Percentiles rank a stretch among this genome's conserved stretches.
Conservation (phyloP, 768 basidiomycete genomes). For the Bullera alba region DNA sequence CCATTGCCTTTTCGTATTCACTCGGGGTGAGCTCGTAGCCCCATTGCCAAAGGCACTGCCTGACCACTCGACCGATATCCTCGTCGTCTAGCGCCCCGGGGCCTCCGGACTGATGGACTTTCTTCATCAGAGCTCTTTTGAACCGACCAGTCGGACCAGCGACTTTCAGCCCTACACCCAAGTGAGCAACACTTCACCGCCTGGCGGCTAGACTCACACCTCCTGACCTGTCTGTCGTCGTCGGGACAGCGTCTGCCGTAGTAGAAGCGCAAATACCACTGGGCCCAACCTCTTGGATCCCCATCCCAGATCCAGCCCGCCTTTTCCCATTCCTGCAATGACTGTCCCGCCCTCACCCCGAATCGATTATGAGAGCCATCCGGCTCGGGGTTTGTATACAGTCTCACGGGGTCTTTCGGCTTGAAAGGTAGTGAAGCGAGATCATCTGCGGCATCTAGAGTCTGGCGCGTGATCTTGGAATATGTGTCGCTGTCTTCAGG, state of each 20-base stretch:
- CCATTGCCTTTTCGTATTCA: conserved; percentile 33
- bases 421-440: conserved; percentile 24
- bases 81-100: conserved; percentile 27
- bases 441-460: conserved; percentile 15
- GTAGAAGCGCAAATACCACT: conserved; percentile 45
- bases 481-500: conserved; percentile 29
- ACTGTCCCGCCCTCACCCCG: conserved; percentile 35
- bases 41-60: conserved; percentile 46
- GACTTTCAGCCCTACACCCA: conserved; percentile 37
- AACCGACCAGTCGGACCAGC: conserved; percentile 43
- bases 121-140: conserved; percentile 39
- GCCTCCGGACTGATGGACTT: conserved; percentile 29
- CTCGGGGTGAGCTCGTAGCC: conserved; percentile 34
- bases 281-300: conserved; percentile 45
- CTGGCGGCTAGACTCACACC: conserved; percentile 29
- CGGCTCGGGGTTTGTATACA: conserved; percentile 21
- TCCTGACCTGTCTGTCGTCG: conserved; percentile 42
- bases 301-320: conserved; percentile 44
- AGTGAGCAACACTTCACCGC: neutral
- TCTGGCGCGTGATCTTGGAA: conserved; percentile 28
- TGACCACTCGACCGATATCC: conserved; percentile 35
- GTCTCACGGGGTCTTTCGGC: conserved; percentile 1
- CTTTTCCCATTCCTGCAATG: conserved; percentile 45
- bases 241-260: conserved; percentile 38
- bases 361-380: conserved; percentile 35